These are phyloP conservation scores for Ganoderma boninense DNA, from an alignment of 1,284 basidiomycete genomes.

Conservation along the genomic window DNA sequence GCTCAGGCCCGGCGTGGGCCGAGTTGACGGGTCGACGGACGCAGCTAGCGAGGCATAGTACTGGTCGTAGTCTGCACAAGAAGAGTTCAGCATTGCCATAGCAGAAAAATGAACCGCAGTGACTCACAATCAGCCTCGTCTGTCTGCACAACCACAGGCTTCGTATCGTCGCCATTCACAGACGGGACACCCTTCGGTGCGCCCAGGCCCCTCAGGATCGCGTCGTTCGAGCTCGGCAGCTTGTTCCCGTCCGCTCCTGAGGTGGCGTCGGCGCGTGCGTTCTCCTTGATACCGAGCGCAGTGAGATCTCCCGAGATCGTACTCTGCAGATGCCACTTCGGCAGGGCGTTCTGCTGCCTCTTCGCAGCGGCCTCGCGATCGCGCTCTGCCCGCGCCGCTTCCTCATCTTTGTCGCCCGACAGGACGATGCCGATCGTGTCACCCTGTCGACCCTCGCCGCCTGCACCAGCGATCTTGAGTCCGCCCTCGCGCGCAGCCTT, in stretches of 20 bases:
- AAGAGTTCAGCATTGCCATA: neutral
- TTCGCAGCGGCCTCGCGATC: constrained; percentile 80
- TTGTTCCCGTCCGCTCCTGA: constrained; percentile 39
- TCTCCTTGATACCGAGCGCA: constrained; percentile 81
- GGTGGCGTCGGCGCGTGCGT: constrained; percentile 52
- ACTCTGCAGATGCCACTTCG: constrained; percentile 93
- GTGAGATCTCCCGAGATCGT: constrained; percentile 94
- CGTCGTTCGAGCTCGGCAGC: constrained; percentile 63
- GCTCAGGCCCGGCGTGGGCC: constrained; percentile 62
- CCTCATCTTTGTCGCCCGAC: constrained; percentile 84
- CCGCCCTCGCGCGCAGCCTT: constrained; percentile 56
- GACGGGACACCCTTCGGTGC: constrained; percentile 46
- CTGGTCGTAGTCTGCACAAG: constrained; percentile 70
- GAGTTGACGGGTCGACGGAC: constrained; percentile 62
- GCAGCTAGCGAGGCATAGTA: constrained; percentile 81
- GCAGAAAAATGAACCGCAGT: constrained; percentile 10
- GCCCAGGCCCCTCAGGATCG: constrained; percentile 63
- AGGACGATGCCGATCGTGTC: constrained; percentile 83
- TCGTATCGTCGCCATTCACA: constrained; percentile 58
- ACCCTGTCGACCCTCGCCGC: constrained; percentile 66
- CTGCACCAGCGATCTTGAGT: constrained; percentile 77
- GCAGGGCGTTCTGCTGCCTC: constrained; percentile 89
- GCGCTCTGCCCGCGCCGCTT: constrained; percentile 68
- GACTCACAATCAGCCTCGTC: constrained; percentile 70
- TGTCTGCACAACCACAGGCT: constrained; percentile 56